Evolutionary conservation across 306 rosid species (phyloP).

Genomic region (Aeschynomene evenia): DNA sequence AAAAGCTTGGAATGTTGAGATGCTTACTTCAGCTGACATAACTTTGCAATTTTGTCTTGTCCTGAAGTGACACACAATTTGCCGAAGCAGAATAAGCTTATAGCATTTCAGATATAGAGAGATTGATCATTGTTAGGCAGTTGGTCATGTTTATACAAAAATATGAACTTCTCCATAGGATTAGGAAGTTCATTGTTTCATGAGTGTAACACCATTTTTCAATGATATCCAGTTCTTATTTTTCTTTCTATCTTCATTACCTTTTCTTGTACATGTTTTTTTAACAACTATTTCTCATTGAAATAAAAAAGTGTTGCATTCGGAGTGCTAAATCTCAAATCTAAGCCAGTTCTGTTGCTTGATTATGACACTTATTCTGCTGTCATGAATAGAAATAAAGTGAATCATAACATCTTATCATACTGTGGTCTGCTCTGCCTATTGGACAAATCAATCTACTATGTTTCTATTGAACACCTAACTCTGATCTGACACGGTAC

Average conservation of each 20-base stretch:
- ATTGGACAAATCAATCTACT: not conserved
- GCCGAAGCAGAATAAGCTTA: conserved; percentile 40
- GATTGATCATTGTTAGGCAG: conserved; percentile 45
- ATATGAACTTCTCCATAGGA: conserved; percentile 41
- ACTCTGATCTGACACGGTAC: not conserved
- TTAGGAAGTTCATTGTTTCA: conserved; percentile 39
- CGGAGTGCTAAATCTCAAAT: conserved; percentile 17
- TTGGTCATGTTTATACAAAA: conserved; percentile 43
- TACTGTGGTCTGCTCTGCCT: no score
- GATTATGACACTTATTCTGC: conserved; percentile 8
- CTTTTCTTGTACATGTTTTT: not conserved
- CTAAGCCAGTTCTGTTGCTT: conserved; percentile 28
- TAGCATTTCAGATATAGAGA: conserved; percentile 51
- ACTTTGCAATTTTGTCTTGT: conserved; percentile 27
- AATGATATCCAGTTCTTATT: conserved; percentile 25
- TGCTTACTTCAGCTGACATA: conserved; percentile 36
- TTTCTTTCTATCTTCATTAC: not conserved
- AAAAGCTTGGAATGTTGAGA: conserved; percentile 39
- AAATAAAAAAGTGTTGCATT: conserved; percentile 28
- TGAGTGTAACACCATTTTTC: conserved; percentile 32
- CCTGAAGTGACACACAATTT: conserved; percentile 33
- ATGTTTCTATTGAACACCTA: not conserved
- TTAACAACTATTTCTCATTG: conserved; percentile 18
- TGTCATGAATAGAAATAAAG: no score
- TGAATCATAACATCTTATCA: no score